Base-by-base conservation (phyloP, 805 yeast species). In the Kazachstania psychrophila region DNA sequence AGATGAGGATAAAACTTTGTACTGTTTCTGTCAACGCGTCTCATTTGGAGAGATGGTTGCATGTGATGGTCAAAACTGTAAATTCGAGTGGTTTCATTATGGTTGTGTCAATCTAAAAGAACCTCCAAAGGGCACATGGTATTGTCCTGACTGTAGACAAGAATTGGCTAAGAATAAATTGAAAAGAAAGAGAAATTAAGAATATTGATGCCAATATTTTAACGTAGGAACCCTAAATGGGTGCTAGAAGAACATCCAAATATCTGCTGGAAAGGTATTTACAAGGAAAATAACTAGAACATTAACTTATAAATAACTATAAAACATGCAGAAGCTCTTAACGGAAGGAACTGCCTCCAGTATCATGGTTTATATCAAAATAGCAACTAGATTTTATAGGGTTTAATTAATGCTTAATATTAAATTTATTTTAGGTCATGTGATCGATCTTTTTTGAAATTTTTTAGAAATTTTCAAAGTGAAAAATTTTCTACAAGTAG, bases 11-110 rank as follows among this genome's bases (percentile, higher is more conserved):
- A 77, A 75, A 40, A 79, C 75, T 34, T 48, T 75, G 36, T 89
- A 89, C 58, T 89, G 98, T 59, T 82, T 83, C 62, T 89, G 98
- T 55, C 94, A 86, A 54, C 86, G 88, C 47, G 94, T 83, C 0
- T 87, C 96, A 0, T 85, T 80, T 61, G 98, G 98, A 17, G 85
- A 79, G 50, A 89, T 89, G 98, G 85, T 89, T 46, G 96, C 92
- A 0, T 89, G 98, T 62, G 98, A 89, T 56, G 83, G 86, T 44
- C 81, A 80, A 17, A 77, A 80, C 48, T 92, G 98, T 65, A 75
- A 77, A 53, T 77, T 69, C 46, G 96, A 86, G 56, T 89, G 97
- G 97, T 89, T 89, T 63, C 98, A 92, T 60, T 89, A 88, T 69
- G 80, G 78, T 38, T 92, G 98, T 66, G 96, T 89, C 28, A 95